These are phyloP conservation scores for Cladophialophora psammophila DNA, from an alignment of 2,329 filamentous ascomycete genomes.

Conservation along the genomic window DNA sequence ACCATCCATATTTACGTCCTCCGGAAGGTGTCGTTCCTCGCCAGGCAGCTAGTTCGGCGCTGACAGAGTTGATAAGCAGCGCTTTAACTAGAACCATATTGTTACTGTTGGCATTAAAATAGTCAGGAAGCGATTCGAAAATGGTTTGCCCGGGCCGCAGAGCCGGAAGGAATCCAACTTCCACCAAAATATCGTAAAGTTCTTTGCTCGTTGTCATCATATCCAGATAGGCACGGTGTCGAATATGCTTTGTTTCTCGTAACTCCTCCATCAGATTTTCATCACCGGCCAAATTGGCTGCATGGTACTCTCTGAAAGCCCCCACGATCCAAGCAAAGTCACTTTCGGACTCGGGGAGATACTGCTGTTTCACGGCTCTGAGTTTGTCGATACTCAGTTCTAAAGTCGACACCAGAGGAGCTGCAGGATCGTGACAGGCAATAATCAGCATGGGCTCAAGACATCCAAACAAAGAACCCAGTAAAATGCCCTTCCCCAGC, in stretches of 20 bases:
- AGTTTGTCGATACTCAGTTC: conserved; percentile 19
- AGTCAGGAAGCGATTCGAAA: conserved; percentile 26
- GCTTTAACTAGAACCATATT: conserved; percentile 35
- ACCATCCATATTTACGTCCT: conserved; percentile 1
- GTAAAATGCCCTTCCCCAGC: conserved; percentile 86
- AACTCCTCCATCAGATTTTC: conserved; percentile 16
- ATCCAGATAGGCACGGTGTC: conserved; percentile 31
- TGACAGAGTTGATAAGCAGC: conserved; percentile 31
- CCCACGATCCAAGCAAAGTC: conserved; percentile 31
- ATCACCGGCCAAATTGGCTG: conserved; percentile 23
- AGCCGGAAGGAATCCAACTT: conserved; percentile 19
- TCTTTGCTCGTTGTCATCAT: conserved; percentile 27
- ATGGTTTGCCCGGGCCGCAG: conserved; percentile 10
- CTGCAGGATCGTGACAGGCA: conserved; percentile 54
- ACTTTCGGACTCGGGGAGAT: conserved; percentile 25
- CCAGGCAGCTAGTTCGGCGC: conserved; percentile 33
- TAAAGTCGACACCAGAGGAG: conserved; percentile 25
- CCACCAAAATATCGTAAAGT: conserved; percentile 23
- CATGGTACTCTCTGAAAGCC: conserved; percentile 33
- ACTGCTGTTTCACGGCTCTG: conserved; percentile 18
- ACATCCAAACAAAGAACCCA: conserved; percentile 86
- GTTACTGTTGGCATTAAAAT: conserved; percentile 29
- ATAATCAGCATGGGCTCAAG: conserved; percentile 91
- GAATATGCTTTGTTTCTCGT: conserved; percentile 22
- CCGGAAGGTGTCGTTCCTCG: conserved; percentile 1